These are phyloP conservation scores for Macrolepiota fuliginosa DNA, from an alignment of 768 basidiomycete genomes.

Conservation along the genomic window DNA sequence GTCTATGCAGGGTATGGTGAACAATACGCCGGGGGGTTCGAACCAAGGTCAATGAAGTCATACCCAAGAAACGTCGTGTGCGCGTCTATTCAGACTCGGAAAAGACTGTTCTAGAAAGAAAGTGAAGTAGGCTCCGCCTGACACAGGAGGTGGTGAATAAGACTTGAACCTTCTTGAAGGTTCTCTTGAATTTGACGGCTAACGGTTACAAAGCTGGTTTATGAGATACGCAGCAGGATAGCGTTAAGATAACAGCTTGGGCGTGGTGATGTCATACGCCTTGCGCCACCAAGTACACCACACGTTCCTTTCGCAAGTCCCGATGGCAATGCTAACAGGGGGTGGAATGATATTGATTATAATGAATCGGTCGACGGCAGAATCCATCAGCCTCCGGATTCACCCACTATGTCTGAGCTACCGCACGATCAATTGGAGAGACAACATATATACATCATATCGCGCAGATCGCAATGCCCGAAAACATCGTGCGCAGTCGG, in stretches of 20 bases:
- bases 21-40: too few relatives aligned
- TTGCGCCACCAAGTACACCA: not conserved
- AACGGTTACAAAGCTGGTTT: too few relatives aligned
- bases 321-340: not conserved
- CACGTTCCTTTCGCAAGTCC: not conserved
- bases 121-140: not conserved
- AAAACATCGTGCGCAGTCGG: slow-evolving; percentile 1
- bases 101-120: not conserved
- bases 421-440: not conserved
- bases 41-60: not conserved
- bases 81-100: not conserved
- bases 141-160: not conserved
- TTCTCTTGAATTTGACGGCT: not conserved
- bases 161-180: not conserved
- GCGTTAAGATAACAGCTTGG: not conserved
- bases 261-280: not conserved
- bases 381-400: not conserved
- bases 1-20: too few relatives aligned
- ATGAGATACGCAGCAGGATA: too few relatives aligned
- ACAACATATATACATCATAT: not conserved
- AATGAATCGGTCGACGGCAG: not conserved
- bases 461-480: not conserved
- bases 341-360: not conserved
- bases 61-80: not conserved
- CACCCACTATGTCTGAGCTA: not conserved